Conservation (phyloP, 352 stramenopile genomes). For the Blastocystis hominis region DNA sequence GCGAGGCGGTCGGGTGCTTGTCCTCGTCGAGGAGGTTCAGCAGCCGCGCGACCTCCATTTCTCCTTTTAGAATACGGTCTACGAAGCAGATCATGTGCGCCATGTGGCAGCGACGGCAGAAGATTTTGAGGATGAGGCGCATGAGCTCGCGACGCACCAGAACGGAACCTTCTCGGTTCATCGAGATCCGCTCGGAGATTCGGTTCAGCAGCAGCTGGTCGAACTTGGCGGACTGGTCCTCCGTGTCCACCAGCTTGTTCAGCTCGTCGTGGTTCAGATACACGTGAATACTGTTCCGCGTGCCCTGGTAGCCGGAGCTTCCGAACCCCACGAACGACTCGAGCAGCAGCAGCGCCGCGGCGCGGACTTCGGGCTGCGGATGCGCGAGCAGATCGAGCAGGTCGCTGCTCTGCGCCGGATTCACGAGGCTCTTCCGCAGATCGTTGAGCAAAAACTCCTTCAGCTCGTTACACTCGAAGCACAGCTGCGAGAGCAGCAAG, state of each 20-base stretch:
- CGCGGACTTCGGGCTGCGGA: conserved; percentile 1
- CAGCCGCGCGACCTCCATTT: conserved; percentile 7
- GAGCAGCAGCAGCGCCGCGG: not conserved
- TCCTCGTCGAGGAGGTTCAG: not conserved
- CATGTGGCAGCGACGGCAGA: conserved; percentile 15
- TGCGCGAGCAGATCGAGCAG: conserved; percentile 9
- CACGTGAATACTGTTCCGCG: not conserved
- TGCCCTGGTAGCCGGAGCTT: not conserved
- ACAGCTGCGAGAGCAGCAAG: conserved; percentile 19
- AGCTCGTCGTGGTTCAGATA: conserved; percentile 21
- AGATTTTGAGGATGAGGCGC: conserved; percentile 31
- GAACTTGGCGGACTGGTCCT: not conserved
- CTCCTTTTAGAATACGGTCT: conserved; percentile 25
- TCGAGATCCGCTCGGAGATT: not conserved
- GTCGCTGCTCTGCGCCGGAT: not conserved
- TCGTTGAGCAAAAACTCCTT: conserved; percentile 23
- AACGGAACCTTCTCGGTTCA: conserved; percentile 32
- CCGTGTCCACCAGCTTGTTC: not conserved
- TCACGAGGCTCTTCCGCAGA: too few relatives aligned
- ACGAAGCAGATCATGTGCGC: conserved; percentile 53
- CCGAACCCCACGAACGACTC: conserved; percentile 40
- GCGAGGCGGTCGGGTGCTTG: not conserved
- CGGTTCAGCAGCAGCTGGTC: conserved; percentile 13
- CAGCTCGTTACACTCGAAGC: conserved; percentile 13
- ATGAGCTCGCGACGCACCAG: conserved; percentile 18